phyloP scores from a whole-genome alignment of 345 rosid species.

The Moricandia arvensis region DNA sequence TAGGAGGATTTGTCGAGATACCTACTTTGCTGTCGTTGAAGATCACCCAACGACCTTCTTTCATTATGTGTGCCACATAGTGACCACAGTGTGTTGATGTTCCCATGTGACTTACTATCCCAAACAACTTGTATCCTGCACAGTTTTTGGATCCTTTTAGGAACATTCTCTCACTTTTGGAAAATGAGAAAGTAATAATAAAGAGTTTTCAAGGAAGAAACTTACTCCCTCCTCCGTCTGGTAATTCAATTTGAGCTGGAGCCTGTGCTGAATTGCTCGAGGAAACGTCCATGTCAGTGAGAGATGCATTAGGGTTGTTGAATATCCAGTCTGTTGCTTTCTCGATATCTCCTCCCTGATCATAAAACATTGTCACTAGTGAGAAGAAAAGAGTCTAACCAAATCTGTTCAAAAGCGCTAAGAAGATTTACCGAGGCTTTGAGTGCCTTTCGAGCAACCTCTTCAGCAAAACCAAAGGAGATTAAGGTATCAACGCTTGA shows the following conservation, averaged over 20 bases:
- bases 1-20: conserved; percentile 75
- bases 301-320: conserved; percentile 75
- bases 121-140: conserved; percentile 86
- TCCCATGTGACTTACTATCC: conserved; percentile 94
- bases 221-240: conserved; percentile 97
- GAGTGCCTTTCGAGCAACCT: conserved; percentile 77
- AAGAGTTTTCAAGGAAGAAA: conserved; percentile 22
- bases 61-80: conserved; percentile 88
- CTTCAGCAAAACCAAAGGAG: conserved; percentile 90
- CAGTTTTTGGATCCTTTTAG: not conserved
- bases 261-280: conserved; percentile 46
- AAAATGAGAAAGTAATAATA: not conserved
- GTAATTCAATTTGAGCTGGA: conserved; percentile 46
- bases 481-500: conserved; percentile 72
- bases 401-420: not conserved
- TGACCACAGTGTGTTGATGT: conserved; percentile 95
- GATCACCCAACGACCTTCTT: conserved; percentile 88
- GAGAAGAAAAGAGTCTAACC: not conserved
- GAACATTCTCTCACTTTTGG: not conserved
- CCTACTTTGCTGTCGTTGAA: conserved; percentile 95
- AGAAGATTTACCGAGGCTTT: conserved; percentile 62
- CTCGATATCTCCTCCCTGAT: conserved; percentile 88
- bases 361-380: not conserved
- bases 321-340: conserved; percentile 99
- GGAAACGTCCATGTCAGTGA: conserved; percentile 71